Percentiles rank a stretch among this genome's conserved stretches.
Conservation (phyloP, 306 rosid genomes). For the Acacia confusa region DNA sequence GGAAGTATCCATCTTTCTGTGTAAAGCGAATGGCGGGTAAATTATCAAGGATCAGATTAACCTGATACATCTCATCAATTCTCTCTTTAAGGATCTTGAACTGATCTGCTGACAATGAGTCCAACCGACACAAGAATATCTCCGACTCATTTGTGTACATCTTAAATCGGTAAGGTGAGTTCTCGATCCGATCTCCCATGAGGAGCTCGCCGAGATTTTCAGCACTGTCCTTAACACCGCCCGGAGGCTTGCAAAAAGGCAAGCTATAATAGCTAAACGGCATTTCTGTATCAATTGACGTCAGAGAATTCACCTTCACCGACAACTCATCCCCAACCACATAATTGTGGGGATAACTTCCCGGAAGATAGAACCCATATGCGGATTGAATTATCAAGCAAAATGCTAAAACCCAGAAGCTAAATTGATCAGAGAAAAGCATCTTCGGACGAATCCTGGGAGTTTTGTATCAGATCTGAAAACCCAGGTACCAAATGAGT, state of each 20-base stretch:
- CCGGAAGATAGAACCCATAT: neutral
- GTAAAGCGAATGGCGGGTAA: slow-evolving; percentile 74
- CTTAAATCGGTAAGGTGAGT: slow-evolving; percentile 64
- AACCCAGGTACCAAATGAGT: slow-evolving; percentile 36
- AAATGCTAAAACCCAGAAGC: neutral
- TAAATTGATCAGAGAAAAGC: slow-evolving; percentile 26
- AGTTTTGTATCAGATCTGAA: slow-evolving; percentile 59
- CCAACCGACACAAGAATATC: slow-evolving; percentile 51
- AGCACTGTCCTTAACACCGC: slow-evolving; percentile 69
- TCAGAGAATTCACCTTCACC: slow-evolving; percentile 50
- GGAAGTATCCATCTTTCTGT: slow-evolving; percentile 55
- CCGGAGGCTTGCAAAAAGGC: slow-evolving; percentile 67
- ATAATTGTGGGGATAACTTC: neutral
- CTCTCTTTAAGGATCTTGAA: slow-evolving; percentile 61
- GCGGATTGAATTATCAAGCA: neutral
- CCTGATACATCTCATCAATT: slow-evolving; percentile 84
- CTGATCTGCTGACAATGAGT: slow-evolving; percentile 49
- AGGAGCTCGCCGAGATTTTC: slow-evolving; percentile 84
- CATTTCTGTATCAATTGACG: slow-evolving; percentile 74
- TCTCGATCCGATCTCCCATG: slow-evolving; percentile 80
- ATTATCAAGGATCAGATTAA: slow-evolving; percentile 56
- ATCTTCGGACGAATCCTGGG: slow-evolving; percentile 34
- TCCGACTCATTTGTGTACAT: slow-evolving; percentile 57
- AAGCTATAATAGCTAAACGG: slow-evolving; percentile 79
- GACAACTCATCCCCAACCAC: neutral